A percentile compares a stretch with the other conserved stretches of the same genome.
Evolutionary conservation across 805 yeast genomes (phyloP).

Genomic region (Wickerhamomyces hampshirensis): DNA sequence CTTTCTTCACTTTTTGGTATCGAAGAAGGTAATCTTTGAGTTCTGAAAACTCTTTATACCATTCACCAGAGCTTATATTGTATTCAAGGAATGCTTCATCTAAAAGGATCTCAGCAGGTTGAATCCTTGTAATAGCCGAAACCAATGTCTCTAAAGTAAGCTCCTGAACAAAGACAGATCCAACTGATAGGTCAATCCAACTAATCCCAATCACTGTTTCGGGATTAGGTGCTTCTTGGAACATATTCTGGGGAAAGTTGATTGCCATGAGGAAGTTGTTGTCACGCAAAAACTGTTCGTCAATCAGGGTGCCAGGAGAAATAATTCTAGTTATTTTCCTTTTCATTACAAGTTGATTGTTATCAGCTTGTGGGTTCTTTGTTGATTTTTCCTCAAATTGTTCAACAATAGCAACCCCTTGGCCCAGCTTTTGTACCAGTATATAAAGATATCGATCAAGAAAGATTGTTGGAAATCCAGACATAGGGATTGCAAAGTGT

Average conservation of each 20-base stretch:
- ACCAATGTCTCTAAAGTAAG: conserved; percentile 55
- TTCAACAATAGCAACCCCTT: conserved; percentile 79
- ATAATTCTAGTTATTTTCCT: conserved; percentile 76
- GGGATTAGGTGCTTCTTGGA: conserved; percentile 32
- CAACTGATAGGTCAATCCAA: conserved; percentile 89
- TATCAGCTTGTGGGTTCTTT: conserved; percentile 29
- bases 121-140: conserved; percentile 70
- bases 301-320: conserved; percentile 90
- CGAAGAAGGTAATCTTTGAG: conserved; percentile 54
- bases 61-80: conserved; percentile 38
- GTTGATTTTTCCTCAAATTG: conserved; percentile 40
- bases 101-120: conserved; percentile 75
- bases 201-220: conserved; percentile 60
- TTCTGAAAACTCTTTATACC: conserved; percentile 57
- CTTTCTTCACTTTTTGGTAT: conserved; percentile 40
- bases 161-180: conserved; percentile 67
- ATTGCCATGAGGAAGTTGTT: conserved; percentile 70
- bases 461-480: conserved; percentile 82
- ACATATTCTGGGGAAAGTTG: conserved; percentile 48
- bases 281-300: conserved; percentile 75
- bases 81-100: conserved; percentile 39
- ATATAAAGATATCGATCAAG: conserved; percentile 68
- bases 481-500: conserved; percentile 58
- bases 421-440: conserved; percentile 63
- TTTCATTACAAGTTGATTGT: too few relatives aligned